phyloP scores from a whole-genome alignment of 2,329 filamentous ascomycete species.

The Raffaelea ambrosiae region DNA sequence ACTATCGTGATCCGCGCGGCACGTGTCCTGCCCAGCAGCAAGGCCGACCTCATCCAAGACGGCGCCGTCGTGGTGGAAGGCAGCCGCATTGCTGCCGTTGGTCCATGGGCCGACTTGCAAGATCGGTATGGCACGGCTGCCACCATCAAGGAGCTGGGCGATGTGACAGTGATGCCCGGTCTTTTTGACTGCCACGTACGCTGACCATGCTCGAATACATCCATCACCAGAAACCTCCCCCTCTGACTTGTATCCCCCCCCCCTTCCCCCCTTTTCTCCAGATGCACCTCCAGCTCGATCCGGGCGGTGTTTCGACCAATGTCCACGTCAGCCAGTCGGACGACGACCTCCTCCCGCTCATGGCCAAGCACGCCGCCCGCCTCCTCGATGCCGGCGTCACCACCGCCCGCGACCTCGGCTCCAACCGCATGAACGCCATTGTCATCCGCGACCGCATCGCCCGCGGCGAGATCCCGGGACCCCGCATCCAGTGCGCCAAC shows the following conservation, averaged over 20 bases:
- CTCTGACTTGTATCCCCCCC: no score
- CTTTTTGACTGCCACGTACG: slow-evolving; percentile 13
- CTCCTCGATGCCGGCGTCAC: slow-evolving; percentile 12
- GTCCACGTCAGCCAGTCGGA: neutral
- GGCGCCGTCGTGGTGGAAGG: slow-evolving; percentile 8
- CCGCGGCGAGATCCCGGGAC: slow-evolving; percentile 7
- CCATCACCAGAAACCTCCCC: no score
- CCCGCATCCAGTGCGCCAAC: slow-evolving; percentile 10
- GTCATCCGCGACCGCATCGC: slow-evolving; percentile 6
- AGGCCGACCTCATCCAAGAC: slow-evolving; percentile 5
- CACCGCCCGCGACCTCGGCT: slow-evolving; percentile 10
- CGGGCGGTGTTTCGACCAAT: neutral
- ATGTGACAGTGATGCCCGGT: slow-evolving; percentile 11
- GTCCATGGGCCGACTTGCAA: slow-evolving; percentile 2
- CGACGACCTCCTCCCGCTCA: slow-evolving; percentile 8
- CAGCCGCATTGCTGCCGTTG: slow-evolving; percentile 5
- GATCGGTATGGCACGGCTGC: neutral
- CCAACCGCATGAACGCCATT: slow-evolving; percentile 3
- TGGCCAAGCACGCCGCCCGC: slow-evolving; percentile 8
- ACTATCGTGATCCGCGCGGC: slow-evolving; percentile 5
- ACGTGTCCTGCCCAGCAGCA: slow-evolving; percentile 6
- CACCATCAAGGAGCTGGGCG: slow-evolving; percentile 5
- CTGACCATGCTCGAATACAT: neutral
- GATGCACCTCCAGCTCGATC: slow-evolving; percentile 9
- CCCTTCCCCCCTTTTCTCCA: neutral